A percentile compares a stretch with the other conserved stretches of the same genome.
phyloP scores from a whole-genome alignment of 2,329 filamentous ascomycete genomes.

The Aspergillus aculeatinus region DNA sequence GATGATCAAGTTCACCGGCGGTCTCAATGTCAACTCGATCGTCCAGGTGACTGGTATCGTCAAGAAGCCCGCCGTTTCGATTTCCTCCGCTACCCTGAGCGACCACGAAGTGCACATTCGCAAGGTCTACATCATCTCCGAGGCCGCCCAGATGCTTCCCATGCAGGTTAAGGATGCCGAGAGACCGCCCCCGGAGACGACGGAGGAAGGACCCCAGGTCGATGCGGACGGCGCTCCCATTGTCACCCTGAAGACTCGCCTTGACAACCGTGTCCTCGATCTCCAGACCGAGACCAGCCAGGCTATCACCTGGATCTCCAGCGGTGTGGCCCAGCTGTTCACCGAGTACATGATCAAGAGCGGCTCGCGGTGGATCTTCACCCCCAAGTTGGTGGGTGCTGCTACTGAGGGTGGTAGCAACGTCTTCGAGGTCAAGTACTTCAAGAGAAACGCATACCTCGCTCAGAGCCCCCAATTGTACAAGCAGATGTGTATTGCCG shows the following conservation, averaged over 20 bases:
- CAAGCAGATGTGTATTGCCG: slow-evolving; percentile 68
- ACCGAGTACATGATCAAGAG: slow-evolving; percentile 72
- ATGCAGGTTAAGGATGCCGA: slow-evolving; percentile 59
- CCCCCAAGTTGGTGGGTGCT: slow-evolving; percentile 83
- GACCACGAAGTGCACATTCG: slow-evolving; percentile 83
- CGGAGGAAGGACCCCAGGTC: slow-evolving; percentile 48
- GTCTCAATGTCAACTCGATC: slow-evolving; percentile 75
- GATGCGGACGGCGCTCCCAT: slow-evolving; percentile 61
- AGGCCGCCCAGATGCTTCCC: slow-evolving; percentile 60
- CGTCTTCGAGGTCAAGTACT: slow-evolving; percentile 88
- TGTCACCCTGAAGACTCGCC: slow-evolving; percentile 77
- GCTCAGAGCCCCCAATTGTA: slow-evolving; percentile 66
- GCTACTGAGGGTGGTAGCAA: slow-evolving; percentile 91
- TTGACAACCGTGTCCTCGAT: slow-evolving; percentile 91
- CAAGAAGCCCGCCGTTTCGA: slow-evolving; percentile 77
- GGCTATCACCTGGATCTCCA: slow-evolving; percentile 73
- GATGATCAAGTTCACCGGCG: slow-evolving; percentile 91
- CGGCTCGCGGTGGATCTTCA: slow-evolving; percentile 80
- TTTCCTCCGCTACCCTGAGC: slow-evolving; percentile 81
- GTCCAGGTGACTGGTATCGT: slow-evolving; percentile 78
- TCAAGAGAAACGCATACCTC: slow-evolving; percentile 73
- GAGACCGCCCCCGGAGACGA: slow-evolving; percentile 44
- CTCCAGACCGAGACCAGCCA: slow-evolving; percentile 89
- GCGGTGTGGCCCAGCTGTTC: slow-evolving; percentile 69
- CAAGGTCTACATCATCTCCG: slow-evolving; percentile 76